Conservation (phyloP, 352 stramenopile species). For the Phytophthora syringae region DNA sequence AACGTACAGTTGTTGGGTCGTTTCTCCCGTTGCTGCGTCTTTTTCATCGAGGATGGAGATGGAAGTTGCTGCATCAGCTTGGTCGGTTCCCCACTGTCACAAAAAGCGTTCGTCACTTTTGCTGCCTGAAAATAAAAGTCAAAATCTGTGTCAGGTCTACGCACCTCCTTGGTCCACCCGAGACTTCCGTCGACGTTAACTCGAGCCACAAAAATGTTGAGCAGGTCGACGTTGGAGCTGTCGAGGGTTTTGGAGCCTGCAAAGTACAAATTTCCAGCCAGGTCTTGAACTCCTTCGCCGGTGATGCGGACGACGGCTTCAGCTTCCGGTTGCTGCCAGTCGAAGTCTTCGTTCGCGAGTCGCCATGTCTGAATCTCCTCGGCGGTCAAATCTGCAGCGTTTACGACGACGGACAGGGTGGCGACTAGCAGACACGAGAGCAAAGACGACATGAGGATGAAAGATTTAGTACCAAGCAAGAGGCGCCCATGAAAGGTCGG, state of each 20-base stretch:
- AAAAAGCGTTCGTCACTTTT: not conserved
- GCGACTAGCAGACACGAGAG: not conserved
- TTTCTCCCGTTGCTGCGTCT: conserved; percentile 1
- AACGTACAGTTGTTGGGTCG: conserved; percentile 58
- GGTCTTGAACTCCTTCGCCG: conserved; percentile 45
- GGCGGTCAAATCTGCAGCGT: conserved; percentile 26
- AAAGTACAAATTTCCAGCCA: conserved; percentile 62
- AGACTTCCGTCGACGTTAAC: conserved; percentile 54
- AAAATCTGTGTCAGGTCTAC: not conserved
- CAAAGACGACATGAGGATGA: not conserved
- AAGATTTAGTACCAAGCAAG: conserved; percentile 4
- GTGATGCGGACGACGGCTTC: conserved; percentile 46
- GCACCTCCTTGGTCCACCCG: conserved; percentile 60
- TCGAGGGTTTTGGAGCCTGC: conserved; percentile 53
- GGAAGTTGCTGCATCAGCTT: conserved; percentile 62
- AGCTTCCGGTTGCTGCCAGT: conserved; percentile 58
- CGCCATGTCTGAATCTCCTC: conserved; percentile 56
- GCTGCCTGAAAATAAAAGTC: not conserved
- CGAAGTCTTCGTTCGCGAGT: conserved; percentile 42
- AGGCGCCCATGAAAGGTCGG: conserved; percentile 15
- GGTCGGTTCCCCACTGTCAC: conserved; percentile 56
- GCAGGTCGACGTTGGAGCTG: conserved; percentile 28
- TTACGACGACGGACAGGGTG: not conserved
- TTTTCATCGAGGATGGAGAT: conserved; percentile 64
- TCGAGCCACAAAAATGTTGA: conserved; percentile 63